These are phyloP conservation scores for Ogataea corticis DNA, from an alignment of 805 yeast species.

Conservation along the genomic window DNA sequence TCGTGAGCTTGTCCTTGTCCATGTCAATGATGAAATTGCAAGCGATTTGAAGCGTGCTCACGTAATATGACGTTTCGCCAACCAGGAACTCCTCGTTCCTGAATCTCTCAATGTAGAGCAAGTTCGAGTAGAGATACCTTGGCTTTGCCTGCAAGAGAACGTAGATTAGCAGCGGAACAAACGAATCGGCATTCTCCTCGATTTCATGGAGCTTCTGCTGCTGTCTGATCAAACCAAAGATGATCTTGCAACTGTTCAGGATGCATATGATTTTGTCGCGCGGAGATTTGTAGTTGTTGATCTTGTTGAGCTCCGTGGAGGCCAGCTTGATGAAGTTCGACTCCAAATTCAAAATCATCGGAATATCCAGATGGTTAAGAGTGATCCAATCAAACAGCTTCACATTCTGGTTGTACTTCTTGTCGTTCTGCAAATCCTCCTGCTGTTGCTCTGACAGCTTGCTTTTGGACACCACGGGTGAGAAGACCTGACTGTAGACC, in stretches of 20 bases:
- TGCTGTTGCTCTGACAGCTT: slow-evolving; percentile 55
- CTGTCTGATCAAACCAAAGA: slow-evolving; percentile 81
- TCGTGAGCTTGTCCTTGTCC: slow-evolving; percentile 56
- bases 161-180: slow-evolving; percentile 84
- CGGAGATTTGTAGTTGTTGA: slow-evolving; percentile 86
- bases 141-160: slow-evolving; percentile 73
- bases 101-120: slow-evolving; percentile 83
- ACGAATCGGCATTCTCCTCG: slow-evolving; percentile 89
- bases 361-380: slow-evolving; percentile 78
- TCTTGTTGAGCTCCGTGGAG: slow-evolving; percentile 69
- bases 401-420: slow-evolving; percentile 48
- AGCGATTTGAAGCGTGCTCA: slow-evolving; percentile 90
- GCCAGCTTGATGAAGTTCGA: slow-evolving; percentile 65
- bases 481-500: slow-evolving; percentile 71
- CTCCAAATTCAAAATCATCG: slow-evolving; percentile 45
- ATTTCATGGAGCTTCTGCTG: slow-evolving; percentile 40
- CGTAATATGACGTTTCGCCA: slow-evolving; percentile 90
- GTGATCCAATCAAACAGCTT: slow-evolving; percentile 54
- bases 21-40: slow-evolving; percentile 72
- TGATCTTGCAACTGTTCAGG: slow-evolving; percentile 87
- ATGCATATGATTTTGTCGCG: slow-evolving; percentile 92
- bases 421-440: slow-evolving; percentile 66
- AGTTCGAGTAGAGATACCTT: slow-evolving; percentile 66
- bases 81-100: slow-evolving; percentile 69
- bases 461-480: slow-evolving; percentile 56